phyloP scores from a whole-genome alignment of 2,329 filamentous ascomycete species.

The Aureobasidium sp. region DNA sequence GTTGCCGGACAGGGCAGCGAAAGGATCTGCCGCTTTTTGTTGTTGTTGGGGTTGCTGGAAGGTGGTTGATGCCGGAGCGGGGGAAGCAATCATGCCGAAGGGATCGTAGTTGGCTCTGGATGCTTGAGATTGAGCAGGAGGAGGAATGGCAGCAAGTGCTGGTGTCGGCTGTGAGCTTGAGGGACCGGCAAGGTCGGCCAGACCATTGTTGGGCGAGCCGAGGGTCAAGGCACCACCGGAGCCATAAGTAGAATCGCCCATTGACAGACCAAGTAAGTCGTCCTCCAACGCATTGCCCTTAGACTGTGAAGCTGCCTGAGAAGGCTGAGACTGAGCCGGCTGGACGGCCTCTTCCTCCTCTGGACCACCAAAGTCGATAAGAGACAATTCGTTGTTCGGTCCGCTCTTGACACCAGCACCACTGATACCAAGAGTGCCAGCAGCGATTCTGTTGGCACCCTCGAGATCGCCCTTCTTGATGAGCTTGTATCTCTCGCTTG shows the following conservation, averaged over 20 bases:
- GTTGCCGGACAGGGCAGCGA: constrained; percentile 45
- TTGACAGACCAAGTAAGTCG: constrained; percentile 80
- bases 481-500: constrained; percentile 88
- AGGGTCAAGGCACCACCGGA: constrained; percentile 77
- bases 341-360: constrained; percentile 39
- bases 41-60: constrained; percentile 30
- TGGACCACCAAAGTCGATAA: constrained; percentile 82
- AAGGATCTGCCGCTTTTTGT: constrained; percentile 49
- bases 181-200: constrained; percentile 15
- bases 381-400: constrained; percentile 70
- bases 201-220: constrained; percentile 41
- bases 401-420: constrained; percentile 58
- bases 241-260: constrained; percentile 63
- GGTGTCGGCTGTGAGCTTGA: background rate
- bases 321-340: constrained; percentile 35
- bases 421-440: constrained; percentile 66
- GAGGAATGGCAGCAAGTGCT: constrained; percentile 21
- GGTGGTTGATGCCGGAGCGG: constrained; percentile 41
- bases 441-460: constrained; percentile 73
- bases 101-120: constrained; percentile 50
- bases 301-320: constrained; percentile 35
- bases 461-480: constrained; percentile 93
- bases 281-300: constrained; percentile 70
- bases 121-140: constrained; percentile 25
- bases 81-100: constrained; percentile 46